Evolutionary conservation across 2,329 filamentous ascomycete genomes (phyloP).

Genomic region (Cercospora berteroae): DNA sequence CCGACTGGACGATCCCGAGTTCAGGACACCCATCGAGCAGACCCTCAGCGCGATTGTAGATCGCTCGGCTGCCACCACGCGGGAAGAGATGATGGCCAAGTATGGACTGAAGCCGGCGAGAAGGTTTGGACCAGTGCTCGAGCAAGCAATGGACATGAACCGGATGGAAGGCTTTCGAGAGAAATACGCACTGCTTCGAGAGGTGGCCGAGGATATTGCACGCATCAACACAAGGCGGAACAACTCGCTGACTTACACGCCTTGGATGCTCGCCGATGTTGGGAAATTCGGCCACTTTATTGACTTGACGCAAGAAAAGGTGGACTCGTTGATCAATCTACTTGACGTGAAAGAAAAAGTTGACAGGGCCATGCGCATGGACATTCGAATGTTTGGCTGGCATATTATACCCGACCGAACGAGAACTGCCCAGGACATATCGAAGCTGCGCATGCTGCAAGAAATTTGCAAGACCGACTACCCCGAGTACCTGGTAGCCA

Average conservation of each 20-base stretch:
- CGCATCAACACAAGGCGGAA: constrained; percentile 35
- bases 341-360: constrained; percentile 46
- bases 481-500: constrained; percentile 46
- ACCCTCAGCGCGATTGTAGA: constrained; percentile 48
- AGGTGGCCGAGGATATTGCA: constrained; percentile 38
- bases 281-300: constrained; percentile 45
- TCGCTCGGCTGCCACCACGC: constrained; percentile 40
- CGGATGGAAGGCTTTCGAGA: constrained; percentile 49
- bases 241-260: constrained; percentile 35
- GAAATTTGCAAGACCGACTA: constrained; percentile 45
- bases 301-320: constrained; percentile 42
- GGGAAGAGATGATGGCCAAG: constrained; percentile 47
- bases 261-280: constrained; percentile 45
- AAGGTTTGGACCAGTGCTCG: constrained; percentile 37
- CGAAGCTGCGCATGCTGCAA: constrained; percentile 46
- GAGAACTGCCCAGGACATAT: constrained; percentile 39
- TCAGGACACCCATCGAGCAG: constrained; percentile 41
- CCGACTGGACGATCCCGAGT: constrained; percentile 42
- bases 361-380: constrained; percentile 45
- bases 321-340: constrained; percentile 46
- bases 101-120: constrained; percentile 48
- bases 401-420: constrained; percentile 40
- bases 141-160: constrained; percentile 46
- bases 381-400: constrained; percentile 51
- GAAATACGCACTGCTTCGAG: constrained; percentile 44